Evolutionary conservation across 495 filamentous ascomycete species (phyloP).

Genomic region (Tuber indicum): DNA sequence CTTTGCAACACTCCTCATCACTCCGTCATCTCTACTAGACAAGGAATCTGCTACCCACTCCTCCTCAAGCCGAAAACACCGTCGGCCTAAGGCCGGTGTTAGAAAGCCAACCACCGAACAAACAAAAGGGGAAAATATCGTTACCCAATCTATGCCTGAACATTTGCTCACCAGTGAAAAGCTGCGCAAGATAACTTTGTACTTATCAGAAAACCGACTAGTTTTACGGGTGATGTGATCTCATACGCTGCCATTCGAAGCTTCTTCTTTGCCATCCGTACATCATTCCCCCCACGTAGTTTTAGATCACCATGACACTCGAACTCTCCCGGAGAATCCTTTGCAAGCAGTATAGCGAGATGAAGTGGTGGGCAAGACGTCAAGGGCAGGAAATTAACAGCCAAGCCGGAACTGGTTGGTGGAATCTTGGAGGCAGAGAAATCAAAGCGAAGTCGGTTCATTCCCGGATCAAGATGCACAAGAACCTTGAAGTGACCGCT

Average conservation of each 20-base stretch:
- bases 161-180: constrained; percentile 49
- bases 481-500: constrained; percentile 71
- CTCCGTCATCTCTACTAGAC: constrained; percentile 34
- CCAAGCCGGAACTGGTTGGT: constrained; percentile 50
- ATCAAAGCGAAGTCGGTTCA: constrained; percentile 64
- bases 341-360: constrained; percentile 48
- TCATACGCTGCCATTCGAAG: constrained; percentile 49
- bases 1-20: constrained; percentile 46
- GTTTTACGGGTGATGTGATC: constrained; percentile 8
- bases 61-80: constrained; percentile 50
- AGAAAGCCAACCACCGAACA: background rate
- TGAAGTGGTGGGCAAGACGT: constrained; percentile 53
- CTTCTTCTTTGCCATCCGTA: constrained; percentile 50
- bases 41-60: constrained; percentile 48
- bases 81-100: constrained; percentile 39
- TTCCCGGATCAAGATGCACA: constrained; percentile 63
- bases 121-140: background rate
- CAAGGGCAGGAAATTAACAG: constrained; percentile 59
- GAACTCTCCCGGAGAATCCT: constrained; percentile 54
- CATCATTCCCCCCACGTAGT: constrained; percentile 60
- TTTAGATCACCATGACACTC: constrained; percentile 59
- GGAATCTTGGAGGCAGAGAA: constrained; percentile 60
- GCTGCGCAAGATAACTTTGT: constrained; percentile 47
- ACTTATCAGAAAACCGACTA: constrained; percentile 14
- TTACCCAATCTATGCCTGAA: constrained; percentile 45